Evolutionary conservation across 805 yeast species (phyloP).

Genomic region (Soucietia sequanensis): DNA sequence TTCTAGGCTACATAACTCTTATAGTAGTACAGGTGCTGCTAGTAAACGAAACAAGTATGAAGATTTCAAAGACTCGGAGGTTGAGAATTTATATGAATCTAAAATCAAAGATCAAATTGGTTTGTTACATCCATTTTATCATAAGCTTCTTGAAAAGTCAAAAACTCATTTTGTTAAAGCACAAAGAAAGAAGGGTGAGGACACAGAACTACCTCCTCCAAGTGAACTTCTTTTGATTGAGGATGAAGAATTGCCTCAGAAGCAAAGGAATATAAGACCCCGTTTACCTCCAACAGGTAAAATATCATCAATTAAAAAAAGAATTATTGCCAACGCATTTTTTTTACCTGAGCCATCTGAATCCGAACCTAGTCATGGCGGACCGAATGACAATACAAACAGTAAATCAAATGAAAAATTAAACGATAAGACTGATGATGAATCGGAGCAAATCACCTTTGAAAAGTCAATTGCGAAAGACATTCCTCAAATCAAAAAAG

Average conservation of each 20-base stretch:
- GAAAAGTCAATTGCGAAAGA: neutral
- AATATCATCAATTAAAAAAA: slow-evolving; percentile 68
- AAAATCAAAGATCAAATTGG: slow-evolving; percentile 57
- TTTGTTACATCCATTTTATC: slow-evolving; percentile 53
- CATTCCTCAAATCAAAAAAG: neutral
- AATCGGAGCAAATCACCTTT: neutral
- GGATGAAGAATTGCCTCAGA: slow-evolving; percentile 82
- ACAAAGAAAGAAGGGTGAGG: slow-evolving; percentile 41
- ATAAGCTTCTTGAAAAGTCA: slow-evolving; percentile 39
- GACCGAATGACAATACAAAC: no score
- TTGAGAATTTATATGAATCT: slow-evolving; percentile 50
- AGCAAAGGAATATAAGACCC: slow-evolving; percentile 70
- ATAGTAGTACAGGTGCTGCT: slow-evolving; percentile 40
- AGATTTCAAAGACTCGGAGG: slow-evolving; percentile 59
- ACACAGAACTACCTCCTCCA: slow-evolving; percentile 40
- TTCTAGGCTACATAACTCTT: slow-evolving; percentile 65
- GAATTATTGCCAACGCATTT: slow-evolving; percentile 51
- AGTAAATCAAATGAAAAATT: no score
- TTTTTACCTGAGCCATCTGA: slow-evolving; percentile 52
- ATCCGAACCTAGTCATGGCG: no score
- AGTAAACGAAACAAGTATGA: slow-evolving; percentile 57
- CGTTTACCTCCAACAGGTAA: slow-evolving; percentile 91
- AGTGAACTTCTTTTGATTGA: slow-evolving; percentile 49
- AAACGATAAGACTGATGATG: no score
- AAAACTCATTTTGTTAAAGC: slow-evolving; percentile 39